Percentiles rank a stretch among this genome's conserved stretches.
These are phyloP conservation scores for Dacryopinax primogenitus DNA, from an alignment of 768 basidiomycete genomes.

Conservation along the genomic window DNA sequence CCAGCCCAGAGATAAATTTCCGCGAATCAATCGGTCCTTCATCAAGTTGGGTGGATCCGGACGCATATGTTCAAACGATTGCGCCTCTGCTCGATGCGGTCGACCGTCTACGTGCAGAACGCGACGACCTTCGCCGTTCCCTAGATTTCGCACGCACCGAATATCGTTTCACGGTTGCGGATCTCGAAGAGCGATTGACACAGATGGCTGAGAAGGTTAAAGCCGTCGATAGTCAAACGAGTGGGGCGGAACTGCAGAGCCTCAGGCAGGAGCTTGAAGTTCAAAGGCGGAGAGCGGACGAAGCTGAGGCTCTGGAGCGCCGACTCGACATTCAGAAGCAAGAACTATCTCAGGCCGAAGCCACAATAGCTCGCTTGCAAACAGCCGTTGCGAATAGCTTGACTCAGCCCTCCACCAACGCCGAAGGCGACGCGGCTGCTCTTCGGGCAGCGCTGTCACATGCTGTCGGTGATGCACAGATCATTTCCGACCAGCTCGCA, in stretches of 20 bases:
- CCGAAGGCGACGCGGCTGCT: not conserved
- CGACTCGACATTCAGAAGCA: not conserved
- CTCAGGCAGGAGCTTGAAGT: not conserved
- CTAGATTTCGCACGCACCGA: constrained; percentile 25
- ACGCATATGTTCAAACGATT: not conserved
- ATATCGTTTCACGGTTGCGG: constrained; percentile 20
- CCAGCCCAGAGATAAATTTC: not conserved
- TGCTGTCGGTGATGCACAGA: not conserved
- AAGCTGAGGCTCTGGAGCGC: not conserved
- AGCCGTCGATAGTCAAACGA: not conserved
- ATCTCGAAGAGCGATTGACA: constrained; percentile 14
- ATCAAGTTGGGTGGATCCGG: not conserved
- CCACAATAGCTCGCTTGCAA: not conserved
- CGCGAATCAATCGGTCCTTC: not conserved
- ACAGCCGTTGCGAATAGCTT: not conserved
- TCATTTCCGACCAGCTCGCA: not conserved
- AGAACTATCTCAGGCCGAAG: not conserved
- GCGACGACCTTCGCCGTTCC: constrained; percentile 23
- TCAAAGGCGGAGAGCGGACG: not conserved
- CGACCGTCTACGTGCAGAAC: constrained; percentile 24
- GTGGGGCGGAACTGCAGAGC: not conserved
- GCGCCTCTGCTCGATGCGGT: constrained; percentile 18
- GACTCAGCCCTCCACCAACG: not conserved
- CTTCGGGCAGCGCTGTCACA: not conserved
- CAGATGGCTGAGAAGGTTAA: not conserved